Percentiles rank a stretch among this genome's conserved stretches.
Evolutionary conservation across 768 basidiomycete genomes (phyloP).

Genomic region (Candolleomyces aberdarensis): DNA sequence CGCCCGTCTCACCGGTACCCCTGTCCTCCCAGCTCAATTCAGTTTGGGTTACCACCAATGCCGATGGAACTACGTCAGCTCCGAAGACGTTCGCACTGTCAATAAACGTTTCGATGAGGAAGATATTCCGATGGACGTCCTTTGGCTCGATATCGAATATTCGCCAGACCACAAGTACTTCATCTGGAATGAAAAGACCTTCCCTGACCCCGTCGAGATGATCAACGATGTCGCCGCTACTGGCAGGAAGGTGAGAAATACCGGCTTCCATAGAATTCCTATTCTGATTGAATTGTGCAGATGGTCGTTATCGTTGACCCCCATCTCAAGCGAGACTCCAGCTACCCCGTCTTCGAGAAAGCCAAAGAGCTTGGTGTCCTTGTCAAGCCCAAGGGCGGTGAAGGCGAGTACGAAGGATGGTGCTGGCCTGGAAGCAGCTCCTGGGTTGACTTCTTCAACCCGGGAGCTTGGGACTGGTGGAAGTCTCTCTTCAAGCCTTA

Average conservation of each 20-base stretch:
- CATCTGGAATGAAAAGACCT: slow-evolving; percentile 89
- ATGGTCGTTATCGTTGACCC: slow-evolving; percentile 99
- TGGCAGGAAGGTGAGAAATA: slow-evolving; percentile 69
- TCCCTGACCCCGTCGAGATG: slow-evolving; percentile 96
- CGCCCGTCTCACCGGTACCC: slow-evolving; percentile 76
- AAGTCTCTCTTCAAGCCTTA: slow-evolving; percentile 71
- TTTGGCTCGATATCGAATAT: slow-evolving; percentile 98
- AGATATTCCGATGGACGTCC: slow-evolving; percentile 92
- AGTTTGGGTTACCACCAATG: slow-evolving; percentile 96
- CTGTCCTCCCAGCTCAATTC: slow-evolving; percentile 88
- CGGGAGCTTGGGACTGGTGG: slow-evolving; percentile 89
- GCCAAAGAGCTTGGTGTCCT: slow-evolving; percentile 82
- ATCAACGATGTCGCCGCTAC: slow-evolving; percentile 80
- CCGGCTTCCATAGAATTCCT: not conserved
- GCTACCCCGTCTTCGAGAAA: slow-evolving; percentile 82
- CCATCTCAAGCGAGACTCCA: slow-evolving; percentile 79
- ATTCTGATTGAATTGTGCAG: slow-evolving; percentile 35
- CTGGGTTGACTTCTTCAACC: slow-evolving; percentile 98
- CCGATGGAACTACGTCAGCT: slow-evolving; percentile 95
- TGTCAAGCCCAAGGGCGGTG: slow-evolving; percentile 75
- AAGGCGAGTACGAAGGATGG: slow-evolving; percentile 94
- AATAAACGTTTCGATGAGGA: slow-evolving; percentile 89
- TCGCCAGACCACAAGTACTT: slow-evolving; percentile 94
- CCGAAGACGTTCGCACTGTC: slow-evolving; percentile 82
- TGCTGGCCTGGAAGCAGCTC: slow-evolving; percentile 97